Conservation (phyloP, 2,329 filamentous ascomycete species). For the Trichophyton rubrum region DNA sequence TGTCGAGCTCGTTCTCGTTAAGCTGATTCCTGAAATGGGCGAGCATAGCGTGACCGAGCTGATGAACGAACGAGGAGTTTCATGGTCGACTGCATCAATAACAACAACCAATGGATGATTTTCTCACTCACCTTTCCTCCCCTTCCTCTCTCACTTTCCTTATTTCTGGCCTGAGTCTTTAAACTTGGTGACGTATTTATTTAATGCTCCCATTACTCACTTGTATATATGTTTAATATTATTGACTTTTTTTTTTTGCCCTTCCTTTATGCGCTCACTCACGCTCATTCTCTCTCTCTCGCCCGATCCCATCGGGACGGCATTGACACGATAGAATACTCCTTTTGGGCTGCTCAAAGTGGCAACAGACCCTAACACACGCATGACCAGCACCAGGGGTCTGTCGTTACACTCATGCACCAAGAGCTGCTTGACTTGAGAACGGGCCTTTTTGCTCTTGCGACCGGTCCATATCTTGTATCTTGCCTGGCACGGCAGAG, state of each 20-base stretch:
- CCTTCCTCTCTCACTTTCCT: background rate
- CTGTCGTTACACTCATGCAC: background rate
- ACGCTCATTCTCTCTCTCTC: background rate
- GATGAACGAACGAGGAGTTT: slow-evolving; percentile 54
- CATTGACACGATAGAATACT: background rate
- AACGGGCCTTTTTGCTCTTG: background rate
- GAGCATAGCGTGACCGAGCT: slow-evolving; percentile 60
- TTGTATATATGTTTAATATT: slow-evolving; percentile 1
- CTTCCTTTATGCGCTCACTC: background rate
- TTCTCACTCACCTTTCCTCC: background rate
- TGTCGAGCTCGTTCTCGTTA: slow-evolving; percentile 68
- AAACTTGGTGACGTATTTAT: background rate
- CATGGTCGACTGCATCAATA: slow-evolving; percentile 1
- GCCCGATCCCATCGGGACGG: background rate
- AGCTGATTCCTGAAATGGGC: slow-evolving; percentile 70
- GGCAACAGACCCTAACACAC: background rate
- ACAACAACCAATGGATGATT: background rate
- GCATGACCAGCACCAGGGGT: slow-evolving; percentile 2
- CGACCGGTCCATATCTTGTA: background rate
- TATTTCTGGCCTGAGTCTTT: background rate
- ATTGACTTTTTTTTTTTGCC: background rate
- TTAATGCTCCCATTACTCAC: background rate
- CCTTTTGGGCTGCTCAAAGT: background rate
- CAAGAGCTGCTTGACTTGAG: background rate
- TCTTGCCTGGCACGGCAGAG: background rate